phyloP scores from a whole-genome alignment of 1,139 yeast genomes.

The Protomyces arabidopsidicola region DNA sequence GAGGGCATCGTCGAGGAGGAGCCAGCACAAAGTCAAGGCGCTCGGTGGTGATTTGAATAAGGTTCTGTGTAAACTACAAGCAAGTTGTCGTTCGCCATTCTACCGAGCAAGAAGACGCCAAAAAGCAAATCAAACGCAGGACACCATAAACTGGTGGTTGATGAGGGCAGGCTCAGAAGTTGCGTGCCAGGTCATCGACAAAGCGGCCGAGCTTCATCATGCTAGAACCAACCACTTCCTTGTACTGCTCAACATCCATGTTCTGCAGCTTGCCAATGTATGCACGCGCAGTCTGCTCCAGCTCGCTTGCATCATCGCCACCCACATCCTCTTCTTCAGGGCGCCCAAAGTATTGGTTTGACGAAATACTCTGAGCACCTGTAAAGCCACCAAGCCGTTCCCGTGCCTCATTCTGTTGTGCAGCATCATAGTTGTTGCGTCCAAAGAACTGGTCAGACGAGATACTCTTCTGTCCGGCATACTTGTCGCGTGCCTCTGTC shows the following conservation, averaged over 20 bases:
- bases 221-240: slow-evolving; percentile 21
- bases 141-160: no score
- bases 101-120: no score
- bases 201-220: slow-evolving; percentile 21
- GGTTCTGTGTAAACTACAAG: no score
- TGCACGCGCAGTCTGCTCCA: slow-evolving; percentile 22
- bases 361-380: slow-evolving; percentile 87
- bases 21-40: no score
- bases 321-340: slow-evolving; percentile 49
- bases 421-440: slow-evolving; percentile 75
- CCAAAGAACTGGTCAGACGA: slow-evolving; percentile 81
- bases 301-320: slow-evolving; percentile 31
- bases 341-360: slow-evolving; percentile 88
- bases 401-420: slow-evolving; percentile 72
- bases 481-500: slow-evolving; percentile 52
- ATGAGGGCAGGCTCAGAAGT: slow-evolving; percentile 2
- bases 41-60: no score
- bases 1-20: not conserved
- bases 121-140: no score
- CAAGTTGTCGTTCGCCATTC: no score
- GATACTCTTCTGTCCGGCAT: slow-evolving; percentile 85
- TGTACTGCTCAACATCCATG: slow-evolving; percentile 17
- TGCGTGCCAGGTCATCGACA: slow-evolving; percentile 24
- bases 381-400: slow-evolving; percentile 70
- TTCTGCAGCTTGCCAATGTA: slow-evolving; percentile 22